A percentile compares a stretch with the other conserved stretches of the same genome.
These are phyloP conservation scores for Luzula sylvatica DNA, from an alignment of 176 grass and related monocot species.

Conservation along the genomic window DNA sequence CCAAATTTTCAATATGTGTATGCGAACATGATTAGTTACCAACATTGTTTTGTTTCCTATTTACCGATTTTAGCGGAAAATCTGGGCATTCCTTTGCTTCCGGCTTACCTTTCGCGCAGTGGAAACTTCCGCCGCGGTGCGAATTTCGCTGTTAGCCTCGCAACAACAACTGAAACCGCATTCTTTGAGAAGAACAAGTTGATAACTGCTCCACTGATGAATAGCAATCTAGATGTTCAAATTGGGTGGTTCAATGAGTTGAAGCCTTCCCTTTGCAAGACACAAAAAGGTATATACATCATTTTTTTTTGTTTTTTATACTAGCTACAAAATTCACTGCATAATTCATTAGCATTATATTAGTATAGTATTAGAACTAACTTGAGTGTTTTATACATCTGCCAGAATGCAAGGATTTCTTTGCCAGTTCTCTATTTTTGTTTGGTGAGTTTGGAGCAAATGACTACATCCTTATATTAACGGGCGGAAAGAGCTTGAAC, in stretches of 20 bases:
- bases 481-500: background rate
- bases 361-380: background rate
- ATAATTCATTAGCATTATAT: background rate
- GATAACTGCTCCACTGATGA: conserved; percentile 14
- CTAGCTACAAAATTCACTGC: background rate
- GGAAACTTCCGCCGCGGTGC: conserved; percentile 43
- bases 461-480: conserved; percentile 21
- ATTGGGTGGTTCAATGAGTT: conserved; percentile 55
- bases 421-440: conserved; percentile 38
- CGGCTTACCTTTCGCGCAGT: conserved; percentile 52
- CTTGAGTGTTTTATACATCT: background rate
- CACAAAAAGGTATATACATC: background rate
- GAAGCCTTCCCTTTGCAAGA: conserved; percentile 15
- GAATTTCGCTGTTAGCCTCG: conserved; percentile 59
- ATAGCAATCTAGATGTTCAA: conserved; percentile 48
- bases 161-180: conserved; percentile 36
- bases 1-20: too few species aligned
- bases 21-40: too few species aligned
- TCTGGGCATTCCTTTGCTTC: conserved; percentile 47
- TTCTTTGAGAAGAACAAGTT: conserved; percentile 17
- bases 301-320: too few species aligned
- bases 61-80: conserved; percentile 34
- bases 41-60: too few species aligned
- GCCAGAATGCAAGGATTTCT: conserved; percentile 26
- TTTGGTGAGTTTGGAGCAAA: conserved; percentile 31